These are phyloP conservation scores for Baorangia bicolor DNA, from an alignment of 768 basidiomycete species.

Conservation along the genomic window DNA sequence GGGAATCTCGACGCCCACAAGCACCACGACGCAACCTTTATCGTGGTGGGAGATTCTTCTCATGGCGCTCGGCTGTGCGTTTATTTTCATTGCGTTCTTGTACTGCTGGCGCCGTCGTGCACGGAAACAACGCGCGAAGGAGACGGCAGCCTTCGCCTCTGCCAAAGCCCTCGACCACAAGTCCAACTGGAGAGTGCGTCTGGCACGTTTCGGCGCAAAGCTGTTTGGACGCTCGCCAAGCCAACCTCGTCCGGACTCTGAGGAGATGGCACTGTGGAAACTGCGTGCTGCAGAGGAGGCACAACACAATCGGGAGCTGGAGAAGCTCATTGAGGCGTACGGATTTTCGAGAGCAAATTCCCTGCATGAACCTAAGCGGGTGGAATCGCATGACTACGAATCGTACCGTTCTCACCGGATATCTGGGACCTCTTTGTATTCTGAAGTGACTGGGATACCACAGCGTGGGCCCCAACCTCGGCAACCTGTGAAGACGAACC, in stretches of 20 bases:
- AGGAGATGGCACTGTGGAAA: conserved; percentile 52
- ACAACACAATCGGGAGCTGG: conserved; percentile 46
- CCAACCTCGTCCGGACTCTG: conserved; percentile 32
- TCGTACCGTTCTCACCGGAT: conserved; percentile 33
- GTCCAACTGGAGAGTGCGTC: conserved; percentile 53
- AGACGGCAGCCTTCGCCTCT: conserved; percentile 62
- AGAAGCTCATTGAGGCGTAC: conserved; percentile 50
- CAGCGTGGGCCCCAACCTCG: conserved; percentile 66
- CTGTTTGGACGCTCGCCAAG: conserved; percentile 50
- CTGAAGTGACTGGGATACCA: conserved; percentile 64
- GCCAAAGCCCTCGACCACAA: conserved; percentile 52
- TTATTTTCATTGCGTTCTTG: conserved; percentile 68
- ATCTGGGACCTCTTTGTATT: conserved; percentile 60
- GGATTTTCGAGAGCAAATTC: conserved; percentile 45
- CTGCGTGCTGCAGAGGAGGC: conserved; percentile 51
- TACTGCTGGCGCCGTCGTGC: conserved; percentile 70
- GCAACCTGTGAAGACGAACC: conserved; percentile 58
- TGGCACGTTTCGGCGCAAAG: conserved; percentile 55
- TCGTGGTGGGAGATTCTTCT: conserved; percentile 85
- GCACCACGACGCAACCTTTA: conserved; percentile 38
- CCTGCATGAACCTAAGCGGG: conserved; percentile 29
- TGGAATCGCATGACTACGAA: conserved; percentile 19
- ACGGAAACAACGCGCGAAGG: conserved; percentile 64
- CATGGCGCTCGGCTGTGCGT: conserved; percentile 78
- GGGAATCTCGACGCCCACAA: conserved; percentile 55